A percentile compares a stretch with the other conserved stretches of the same genome.
Evolutionary conservation across 768 basidiomycete genomes (phyloP).

Genomic region (Mycena olivaceomarginata): DNA sequence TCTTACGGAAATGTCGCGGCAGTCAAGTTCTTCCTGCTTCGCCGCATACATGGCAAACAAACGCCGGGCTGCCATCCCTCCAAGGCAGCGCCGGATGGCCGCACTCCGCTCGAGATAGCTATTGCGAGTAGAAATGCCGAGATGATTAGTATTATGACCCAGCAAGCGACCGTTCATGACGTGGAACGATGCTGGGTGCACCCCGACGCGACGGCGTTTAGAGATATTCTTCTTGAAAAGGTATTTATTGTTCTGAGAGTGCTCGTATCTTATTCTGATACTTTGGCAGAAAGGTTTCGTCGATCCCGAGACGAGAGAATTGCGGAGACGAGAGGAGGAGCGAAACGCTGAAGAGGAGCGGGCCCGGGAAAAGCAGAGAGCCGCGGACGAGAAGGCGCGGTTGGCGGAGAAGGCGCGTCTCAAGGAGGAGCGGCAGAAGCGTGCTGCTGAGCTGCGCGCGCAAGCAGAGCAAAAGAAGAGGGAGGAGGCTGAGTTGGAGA

Average conservation of each 20-base stretch:
- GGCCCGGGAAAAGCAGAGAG: conserved; percentile 48
- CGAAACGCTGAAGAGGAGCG: conserved; percentile 52
- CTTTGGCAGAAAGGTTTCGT: conserved; percentile 58
- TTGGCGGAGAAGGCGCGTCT: conserved; percentile 52
- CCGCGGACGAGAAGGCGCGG: conserved; percentile 54
- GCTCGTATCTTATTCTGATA: not conserved
- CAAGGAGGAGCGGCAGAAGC: conserved; percentile 54
- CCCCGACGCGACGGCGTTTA: conserved; percentile 47
- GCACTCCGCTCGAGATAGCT: conserved; percentile 60
- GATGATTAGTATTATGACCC: conserved; percentile 57
- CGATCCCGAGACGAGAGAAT: conserved; percentile 52
- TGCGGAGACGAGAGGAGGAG: conserved; percentile 45
- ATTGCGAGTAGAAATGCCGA: conserved; percentile 53
- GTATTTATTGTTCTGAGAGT: conserved; percentile 38
- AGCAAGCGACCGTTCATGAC: conserved; percentile 62
- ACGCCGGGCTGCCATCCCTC: conserved; percentile 59
- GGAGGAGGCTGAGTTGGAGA: conserved; percentile 32
- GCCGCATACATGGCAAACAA: conserved; percentile 49
- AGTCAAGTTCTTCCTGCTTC: conserved; percentile 57
- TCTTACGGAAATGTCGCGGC: conserved; percentile 56
- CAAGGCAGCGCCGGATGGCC: conserved; percentile 58
- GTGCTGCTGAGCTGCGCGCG: conserved; percentile 44
- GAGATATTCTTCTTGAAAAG: conserved; percentile 56
- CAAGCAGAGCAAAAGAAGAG: conserved; percentile 31
- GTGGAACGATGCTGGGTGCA: conserved; percentile 59